phyloP scores from a whole-genome alignment of 352 stramenopile species.

The Phytophthora europaea region DNA sequence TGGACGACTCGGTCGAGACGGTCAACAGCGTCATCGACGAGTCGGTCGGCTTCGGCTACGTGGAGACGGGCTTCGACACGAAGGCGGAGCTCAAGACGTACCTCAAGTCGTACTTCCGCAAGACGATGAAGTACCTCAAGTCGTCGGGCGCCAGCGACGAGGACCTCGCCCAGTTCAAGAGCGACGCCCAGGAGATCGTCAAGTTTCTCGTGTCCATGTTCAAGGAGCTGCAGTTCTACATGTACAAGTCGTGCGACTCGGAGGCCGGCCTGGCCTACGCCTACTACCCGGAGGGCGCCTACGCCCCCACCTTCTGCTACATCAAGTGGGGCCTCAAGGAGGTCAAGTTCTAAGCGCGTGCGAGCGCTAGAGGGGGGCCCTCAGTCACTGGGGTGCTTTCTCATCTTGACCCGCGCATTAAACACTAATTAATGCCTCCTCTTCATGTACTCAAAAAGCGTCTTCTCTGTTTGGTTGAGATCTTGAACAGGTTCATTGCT shows the following conservation, averaged over 20 bases:
- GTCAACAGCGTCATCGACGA: slow-evolving; percentile 78
- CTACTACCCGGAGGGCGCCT: slow-evolving; percentile 69
- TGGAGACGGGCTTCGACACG: slow-evolving; percentile 70
- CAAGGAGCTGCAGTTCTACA: slow-evolving; percentile 78
- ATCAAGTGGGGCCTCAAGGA: slow-evolving; percentile 82
- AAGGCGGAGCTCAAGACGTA: slow-evolving; percentile 78
- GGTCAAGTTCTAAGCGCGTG: slow-evolving; percentile 71
- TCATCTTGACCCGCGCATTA: slow-evolving; percentile 47
- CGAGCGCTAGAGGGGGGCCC: slow-evolving; percentile 26
- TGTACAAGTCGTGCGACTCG: slow-evolving; percentile 74
- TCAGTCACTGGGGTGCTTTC: background rate
- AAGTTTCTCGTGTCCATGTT: slow-evolving; percentile 74
- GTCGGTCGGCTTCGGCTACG: slow-evolving; percentile 65
- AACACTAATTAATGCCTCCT: slow-evolving; percentile 48
- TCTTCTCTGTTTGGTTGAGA: background rate
- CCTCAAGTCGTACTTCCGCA: slow-evolving; percentile 78
- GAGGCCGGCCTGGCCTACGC: slow-evolving; percentile 71
- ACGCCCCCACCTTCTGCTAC: slow-evolving; percentile 68
- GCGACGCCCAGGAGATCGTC: slow-evolving; percentile 71
- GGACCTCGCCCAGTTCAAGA: slow-evolving; percentile 60
- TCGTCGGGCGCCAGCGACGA: slow-evolving; percentile 54
- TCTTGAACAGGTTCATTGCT: too few species aligned
- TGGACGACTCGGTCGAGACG: slow-evolving; percentile 71
- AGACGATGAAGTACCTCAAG: slow-evolving; percentile 77
- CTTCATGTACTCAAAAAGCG: slow-evolving; percentile 32